These are phyloP conservation scores for Magnusiomyces suaveolens DNA, from an alignment of 1,139 yeast species.

Conservation along the genomic window DNA sequence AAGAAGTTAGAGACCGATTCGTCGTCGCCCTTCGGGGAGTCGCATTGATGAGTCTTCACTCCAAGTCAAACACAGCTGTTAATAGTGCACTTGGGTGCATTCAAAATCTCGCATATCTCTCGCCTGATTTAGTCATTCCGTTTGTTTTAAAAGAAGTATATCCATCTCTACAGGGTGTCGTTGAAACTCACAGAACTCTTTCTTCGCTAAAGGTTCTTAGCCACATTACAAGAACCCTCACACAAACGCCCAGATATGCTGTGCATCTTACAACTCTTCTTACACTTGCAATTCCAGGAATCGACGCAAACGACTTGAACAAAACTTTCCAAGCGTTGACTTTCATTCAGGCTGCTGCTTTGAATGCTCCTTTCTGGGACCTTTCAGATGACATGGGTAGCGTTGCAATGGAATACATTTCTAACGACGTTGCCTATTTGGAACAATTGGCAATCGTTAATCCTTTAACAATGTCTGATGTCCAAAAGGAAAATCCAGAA, in stretches of 20 bases:
- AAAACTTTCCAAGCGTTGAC: conserved; percentile 65
- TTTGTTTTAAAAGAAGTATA: conserved; percentile 63
- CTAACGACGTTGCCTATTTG: conserved; percentile 35
- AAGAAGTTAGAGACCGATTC: conserved; percentile 40
- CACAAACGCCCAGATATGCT: conserved; percentile 54
- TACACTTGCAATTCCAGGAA: conserved; percentile 64
- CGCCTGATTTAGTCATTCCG: conserved; percentile 56
- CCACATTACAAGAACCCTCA: conserved; percentile 58
- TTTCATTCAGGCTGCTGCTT: conserved; percentile 60
- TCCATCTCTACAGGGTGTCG: conserved; percentile 68
- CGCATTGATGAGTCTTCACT: conserved; percentile 66
- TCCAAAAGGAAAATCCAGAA: conserved; percentile 12
- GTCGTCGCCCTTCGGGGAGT: conserved; percentile 49
- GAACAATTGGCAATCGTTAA: conserved; percentile 19
- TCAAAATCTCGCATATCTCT: conserved; percentile 53
- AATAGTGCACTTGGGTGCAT: conserved; percentile 54
- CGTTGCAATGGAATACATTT: conserved; percentile 66
- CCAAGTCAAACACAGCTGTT: conserved; percentile 53
- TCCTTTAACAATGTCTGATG: conserved; percentile 2
- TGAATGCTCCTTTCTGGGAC: conserved; percentile 56
- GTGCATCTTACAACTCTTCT: conserved; percentile 71
- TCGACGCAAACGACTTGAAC: conserved; percentile 78
- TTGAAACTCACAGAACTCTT: conserved; percentile 71
- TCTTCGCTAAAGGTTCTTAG: conserved; percentile 64
- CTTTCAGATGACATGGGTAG: conserved; percentile 29